Conservation (phyloP, 2,329 filamentous ascomycete genomes). For the Dactylellina leptospora region DNA sequence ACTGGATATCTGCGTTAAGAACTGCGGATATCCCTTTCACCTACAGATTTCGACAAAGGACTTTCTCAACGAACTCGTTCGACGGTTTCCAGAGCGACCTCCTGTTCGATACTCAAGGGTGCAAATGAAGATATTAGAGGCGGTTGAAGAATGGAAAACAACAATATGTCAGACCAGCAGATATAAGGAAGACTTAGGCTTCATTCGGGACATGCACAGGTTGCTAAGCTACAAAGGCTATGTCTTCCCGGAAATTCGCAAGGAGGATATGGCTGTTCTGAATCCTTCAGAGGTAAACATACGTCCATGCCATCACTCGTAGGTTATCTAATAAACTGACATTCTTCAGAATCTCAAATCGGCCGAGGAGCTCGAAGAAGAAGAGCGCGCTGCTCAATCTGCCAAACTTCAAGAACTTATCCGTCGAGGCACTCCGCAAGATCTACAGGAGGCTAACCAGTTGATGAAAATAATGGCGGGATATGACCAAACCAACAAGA, state of each 20-base stretch:
- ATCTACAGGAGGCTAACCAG: conserved; percentile 94
- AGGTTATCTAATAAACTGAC: no score
- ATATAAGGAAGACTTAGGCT: conserved; percentile 96
- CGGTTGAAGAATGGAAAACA: conserved; percentile 97
- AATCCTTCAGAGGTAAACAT: conserved; percentile 81
- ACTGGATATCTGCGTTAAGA: conserved; percentile 99
- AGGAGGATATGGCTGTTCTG: conserved; percentile 93
- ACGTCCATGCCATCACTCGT: no score
- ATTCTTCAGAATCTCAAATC: conserved; percentile 90
- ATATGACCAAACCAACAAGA: conserved; percentile 93
- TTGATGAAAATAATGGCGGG: conserved; percentile 99
- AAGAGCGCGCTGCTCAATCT: conserved; percentile 91
- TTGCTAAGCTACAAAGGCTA: conserved; percentile 97
- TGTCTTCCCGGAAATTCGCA: conserved; percentile 87
- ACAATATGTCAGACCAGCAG: conserved; percentile 98
- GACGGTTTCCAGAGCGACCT: conserved; percentile 92
- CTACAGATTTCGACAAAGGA: conserved; percentile 98
- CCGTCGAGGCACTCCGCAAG: conserved; percentile 86
- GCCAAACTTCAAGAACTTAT: conserved; percentile 99
- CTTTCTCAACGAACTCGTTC: conserved; percentile 96
- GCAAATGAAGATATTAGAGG: conserved; percentile 89
- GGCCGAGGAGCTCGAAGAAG: conserved; percentile 97
- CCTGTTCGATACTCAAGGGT: conserved; percentile 85
- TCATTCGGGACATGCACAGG: conserved; percentile 97
- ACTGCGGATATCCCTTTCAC: conserved; percentile 98